Evolutionary conservation across 2,329 filamentous ascomycete genomes (phyloP), one percentile per base, ranked within the genome.

Genomic region (Aspergillus pseudoviridinutans): DNA sequence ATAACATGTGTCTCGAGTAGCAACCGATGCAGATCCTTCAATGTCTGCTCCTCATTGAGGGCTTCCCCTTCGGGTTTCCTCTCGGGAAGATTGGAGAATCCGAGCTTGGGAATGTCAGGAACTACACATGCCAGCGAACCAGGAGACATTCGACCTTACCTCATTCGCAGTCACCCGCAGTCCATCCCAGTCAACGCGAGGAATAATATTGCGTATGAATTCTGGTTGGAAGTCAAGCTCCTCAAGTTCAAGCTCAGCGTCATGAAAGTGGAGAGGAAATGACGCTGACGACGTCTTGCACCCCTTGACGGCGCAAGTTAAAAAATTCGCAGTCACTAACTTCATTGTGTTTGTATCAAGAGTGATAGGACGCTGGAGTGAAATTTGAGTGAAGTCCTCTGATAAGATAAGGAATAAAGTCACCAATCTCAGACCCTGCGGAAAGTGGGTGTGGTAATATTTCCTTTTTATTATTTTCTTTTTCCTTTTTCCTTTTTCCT

Each of bases 301-400:
- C 56, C 89, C 82, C 82, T 97, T 97, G 72, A 95, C 89, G 61
- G 94, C 93, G 81, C 94, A 99, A 68, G 91, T 94, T 64, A 97
- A 81, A 77, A 99, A 99, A 78, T 97, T 97, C 69, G 96, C 87
- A 60, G 92, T 97, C 53, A 97, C 85, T 61, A 97, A 81, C 77
- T 97, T 97, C 94, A 99, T 99, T 5, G 54, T 61, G 28, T 58
- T 53, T 55, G 9, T 1, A 27, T 10, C 8, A 20, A 49, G n/a
- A 3, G 38, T 46, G 38, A 24, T 20, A n/a, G 20, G 32, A 44
- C 9, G 14, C 28, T 32, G 12, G 20, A 53, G 22, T 46, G 47
- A 9, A 41, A 47, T 14, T 24, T 17, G 6, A 24, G 41, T 12
- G 9, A 22, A 17, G 10, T 7, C 14, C 14, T 44, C 1, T 4